Evolutionary conservation across 176 grass and related monocot species (phyloP), one percentile per base, ranked within the genome.

Genomic region (Thinopyrum elongatum): DNA sequence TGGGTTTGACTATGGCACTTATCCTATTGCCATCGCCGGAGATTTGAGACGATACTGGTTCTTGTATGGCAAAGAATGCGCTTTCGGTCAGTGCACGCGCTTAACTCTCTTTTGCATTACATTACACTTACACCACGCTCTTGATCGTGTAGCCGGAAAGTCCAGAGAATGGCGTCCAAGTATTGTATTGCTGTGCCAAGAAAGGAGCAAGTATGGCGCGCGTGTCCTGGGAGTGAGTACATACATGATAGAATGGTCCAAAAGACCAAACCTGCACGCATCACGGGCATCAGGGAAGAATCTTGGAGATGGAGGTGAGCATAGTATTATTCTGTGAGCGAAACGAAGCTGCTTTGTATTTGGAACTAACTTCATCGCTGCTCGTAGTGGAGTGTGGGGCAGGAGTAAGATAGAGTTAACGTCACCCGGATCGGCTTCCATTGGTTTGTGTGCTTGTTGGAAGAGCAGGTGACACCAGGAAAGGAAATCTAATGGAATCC

Each of bases 401-500:
- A 82, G 38, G 77, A 81, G 77, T 80, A 88, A 71, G 82, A 85
- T 88, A 88, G 41, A 82, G 49, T 70, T 58, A 77, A 57, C 53
- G 38, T 88, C 85, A 85, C 29, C 86, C 17, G 41, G 63, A 91
- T 88, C 77, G 34, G 87, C 58, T 77, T 49, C 26, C 27, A 30
- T 79, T 69, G 76, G 67, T 84, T 68, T 69, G n/a, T 80, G 85
- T 91, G 84, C 75, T n/a, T 84, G 85, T 84, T 87, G 85, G 89
- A 91, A 76, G 76, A 80, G 85, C 89, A 87, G 89, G 89, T 91
- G 81, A 84, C 85, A 91, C 76, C 11, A 69, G 27, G 76, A 84
- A 87, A 87, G 80, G 75, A 87, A 87, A 87, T 91, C 82, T 81
- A 60, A 84, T 81, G 70, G 31, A 91, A 87, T 91, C 81, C 89